phyloP scores from a whole-genome alignment of 2,329 filamentous ascomycete genomes.

The Teratosphaeria viscida region DNA sequence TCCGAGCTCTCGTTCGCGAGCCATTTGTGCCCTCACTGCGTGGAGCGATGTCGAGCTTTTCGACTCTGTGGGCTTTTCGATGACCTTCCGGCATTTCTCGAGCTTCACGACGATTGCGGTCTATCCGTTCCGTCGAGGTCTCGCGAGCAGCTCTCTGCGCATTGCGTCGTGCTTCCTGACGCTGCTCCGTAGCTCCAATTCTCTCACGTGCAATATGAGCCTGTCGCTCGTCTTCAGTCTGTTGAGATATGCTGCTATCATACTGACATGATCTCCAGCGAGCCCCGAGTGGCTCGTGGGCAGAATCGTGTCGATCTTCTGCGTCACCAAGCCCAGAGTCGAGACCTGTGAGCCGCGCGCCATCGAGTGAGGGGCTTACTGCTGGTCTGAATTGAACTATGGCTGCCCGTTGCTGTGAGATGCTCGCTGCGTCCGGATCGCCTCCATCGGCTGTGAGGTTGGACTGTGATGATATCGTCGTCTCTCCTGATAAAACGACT shows the following conservation, averaged over 20 bases:
- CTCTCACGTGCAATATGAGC: constrained; percentile 6
- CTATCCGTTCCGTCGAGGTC: background rate
- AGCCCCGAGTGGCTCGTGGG: constrained; percentile 3
- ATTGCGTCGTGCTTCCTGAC: constrained; percentile 4
- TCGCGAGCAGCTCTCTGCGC: constrained; percentile 1
- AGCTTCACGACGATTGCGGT: constrained; percentile 2
- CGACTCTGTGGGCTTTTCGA: background rate
- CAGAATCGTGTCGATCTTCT: constrained; percentile 8
- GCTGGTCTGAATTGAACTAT: constrained; percentile 3
- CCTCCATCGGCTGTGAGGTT: constrained; percentile 10
- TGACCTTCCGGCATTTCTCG: constrained; percentile 3
- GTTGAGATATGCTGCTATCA: background rate
- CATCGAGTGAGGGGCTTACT: background rate
- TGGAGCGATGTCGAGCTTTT: background rate
- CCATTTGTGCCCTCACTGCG: constrained; percentile 5
- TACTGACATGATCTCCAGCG: constrained; percentile 1
- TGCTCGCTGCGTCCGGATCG: background rate
- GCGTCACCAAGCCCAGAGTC: constrained; percentile 7
- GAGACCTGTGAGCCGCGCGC: background rate
- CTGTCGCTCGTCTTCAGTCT: constrained; percentile 6
- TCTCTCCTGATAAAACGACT: background rate
- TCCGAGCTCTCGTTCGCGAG: constrained; percentile 5
- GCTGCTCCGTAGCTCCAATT: constrained; percentile 6
- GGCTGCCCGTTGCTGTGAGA: background rate
- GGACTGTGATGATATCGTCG: constrained; percentile 7